Evolutionary conservation across 2,329 filamentous ascomycete genomes (phyloP).

Genomic region (Phaeosphaeriaceae sp.): DNA sequence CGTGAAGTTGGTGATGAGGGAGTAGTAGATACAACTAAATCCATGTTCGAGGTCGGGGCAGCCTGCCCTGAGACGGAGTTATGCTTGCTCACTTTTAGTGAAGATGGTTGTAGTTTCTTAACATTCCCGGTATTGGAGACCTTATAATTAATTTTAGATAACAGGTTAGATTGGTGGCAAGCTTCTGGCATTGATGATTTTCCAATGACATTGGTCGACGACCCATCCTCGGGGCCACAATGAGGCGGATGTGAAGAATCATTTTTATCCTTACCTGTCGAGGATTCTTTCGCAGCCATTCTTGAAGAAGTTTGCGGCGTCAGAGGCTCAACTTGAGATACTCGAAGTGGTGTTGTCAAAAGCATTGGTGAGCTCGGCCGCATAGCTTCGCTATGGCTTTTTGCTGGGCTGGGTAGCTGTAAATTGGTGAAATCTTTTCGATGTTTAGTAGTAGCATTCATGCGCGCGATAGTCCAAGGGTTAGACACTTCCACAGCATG

Average conservation of each 20-base stretch:
- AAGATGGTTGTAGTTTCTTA: too few relatives aligned
- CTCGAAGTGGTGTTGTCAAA: slow-evolving; percentile 1
- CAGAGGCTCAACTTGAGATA: slow-evolving; percentile 8
- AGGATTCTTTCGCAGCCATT: neutral
- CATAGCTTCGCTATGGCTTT: slow-evolving; percentile 12
- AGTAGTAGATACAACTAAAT: neutral
- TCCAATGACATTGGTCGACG: too few relatives aligned
- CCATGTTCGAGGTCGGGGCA: too few relatives aligned
- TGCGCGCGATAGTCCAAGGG: slow-evolving; percentile 58
- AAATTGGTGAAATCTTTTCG: slow-evolving; percentile 13
- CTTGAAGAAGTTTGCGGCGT: slow-evolving; percentile 26
- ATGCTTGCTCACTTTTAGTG: too few relatives aligned
- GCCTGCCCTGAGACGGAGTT: too few relatives aligned
- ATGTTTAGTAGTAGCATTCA: slow-evolving; percentile 47
- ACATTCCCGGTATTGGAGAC: too few relatives aligned
- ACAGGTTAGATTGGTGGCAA: too few relatives aligned
- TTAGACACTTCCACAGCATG: slow-evolving; percentile 50
- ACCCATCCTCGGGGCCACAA: neutral
- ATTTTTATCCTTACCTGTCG: neutral
- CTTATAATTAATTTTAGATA: too few relatives aligned
- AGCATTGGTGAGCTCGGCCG: slow-evolving; percentile 15
- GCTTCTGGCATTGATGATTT: too few relatives aligned
- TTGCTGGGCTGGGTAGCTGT: slow-evolving; percentile 36
- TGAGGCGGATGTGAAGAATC: neutral
- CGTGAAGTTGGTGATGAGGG: slow-evolving; percentile 1